These are phyloP conservation scores for Arachnomyces sp. DNA, from an alignment of 2,329 filamentous ascomycete genomes.

Conservation along the genomic window DNA sequence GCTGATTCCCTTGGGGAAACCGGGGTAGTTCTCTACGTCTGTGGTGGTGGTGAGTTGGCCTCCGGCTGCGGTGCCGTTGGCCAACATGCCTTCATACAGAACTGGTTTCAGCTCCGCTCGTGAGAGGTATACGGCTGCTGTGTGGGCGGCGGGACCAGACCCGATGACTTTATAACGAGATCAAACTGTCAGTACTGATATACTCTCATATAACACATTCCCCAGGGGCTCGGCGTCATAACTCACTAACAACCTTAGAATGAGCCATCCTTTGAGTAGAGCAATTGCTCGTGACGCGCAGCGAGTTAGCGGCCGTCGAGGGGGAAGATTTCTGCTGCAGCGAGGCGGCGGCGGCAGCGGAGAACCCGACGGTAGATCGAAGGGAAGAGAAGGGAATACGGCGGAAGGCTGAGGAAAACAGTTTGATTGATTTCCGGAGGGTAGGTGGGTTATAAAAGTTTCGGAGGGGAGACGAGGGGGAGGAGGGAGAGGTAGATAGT, in stretches of 20 bases:
- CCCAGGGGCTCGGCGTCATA: background rate
- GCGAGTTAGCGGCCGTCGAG: slow-evolving; percentile 28
- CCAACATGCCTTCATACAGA: slow-evolving; percentile 95
- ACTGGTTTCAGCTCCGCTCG: slow-evolving; percentile 92
- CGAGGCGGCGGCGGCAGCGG: slow-evolving; percentile 64
- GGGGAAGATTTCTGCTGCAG: slow-evolving; percentile 53
- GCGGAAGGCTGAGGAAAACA: slow-evolving; percentile 81
- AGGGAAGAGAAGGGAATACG: slow-evolving; percentile 56
- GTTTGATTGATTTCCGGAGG: slow-evolving; percentile 57
- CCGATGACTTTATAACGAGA: slow-evolving; percentile 58
- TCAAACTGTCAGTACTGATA: slow-evolving; percentile 26
- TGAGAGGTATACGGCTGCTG: slow-evolving; percentile 90
- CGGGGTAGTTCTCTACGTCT: slow-evolving; percentile 96
- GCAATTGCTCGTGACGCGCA: slow-evolving; percentile 30
- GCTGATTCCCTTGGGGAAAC: slow-evolving; percentile 83
- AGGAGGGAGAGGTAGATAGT: slow-evolving; percentile 14
- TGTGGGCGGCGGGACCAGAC: slow-evolving; percentile 95
- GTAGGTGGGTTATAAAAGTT: slow-evolving; percentile 1
- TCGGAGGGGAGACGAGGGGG: slow-evolving; percentile 9
- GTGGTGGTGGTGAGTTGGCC: slow-evolving; percentile 97
- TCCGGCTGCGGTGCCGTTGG: slow-evolving; percentile 90
- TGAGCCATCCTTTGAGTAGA: slow-evolving; percentile 63
- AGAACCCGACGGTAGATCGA: slow-evolving; percentile 64
- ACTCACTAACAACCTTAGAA: slow-evolving; percentile 81
- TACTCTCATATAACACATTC: slow-evolving; percentile 4